Conservation (phyloP, 805 yeast genomes). For the Yarrowia phangngaensis region DNA sequence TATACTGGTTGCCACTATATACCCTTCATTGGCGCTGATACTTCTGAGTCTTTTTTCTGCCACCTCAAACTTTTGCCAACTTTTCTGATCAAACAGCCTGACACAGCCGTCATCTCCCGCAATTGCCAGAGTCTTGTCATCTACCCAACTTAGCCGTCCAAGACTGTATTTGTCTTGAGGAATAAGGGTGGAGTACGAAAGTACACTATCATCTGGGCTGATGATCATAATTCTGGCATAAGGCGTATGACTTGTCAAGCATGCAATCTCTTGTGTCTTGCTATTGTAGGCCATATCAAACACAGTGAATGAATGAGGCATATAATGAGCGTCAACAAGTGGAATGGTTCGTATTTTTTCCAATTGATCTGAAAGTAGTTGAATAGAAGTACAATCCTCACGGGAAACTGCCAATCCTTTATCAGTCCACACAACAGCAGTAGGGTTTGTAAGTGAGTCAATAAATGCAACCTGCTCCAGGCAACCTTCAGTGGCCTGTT, state of each 20-base stretch:
- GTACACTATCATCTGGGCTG: neutral
- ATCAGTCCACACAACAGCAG: conserved; percentile 15
- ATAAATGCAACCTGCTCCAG: conserved; percentile 4
- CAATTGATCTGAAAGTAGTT: neutral
- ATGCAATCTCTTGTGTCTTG: neutral
- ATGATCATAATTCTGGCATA: conserved; percentile 13
- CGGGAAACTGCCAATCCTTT: conserved; percentile 8
- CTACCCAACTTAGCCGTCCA: conserved; percentile 6
- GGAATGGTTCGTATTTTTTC: conserved; percentile 14
- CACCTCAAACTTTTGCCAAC: neutral
- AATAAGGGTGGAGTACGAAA: conserved; percentile 10
- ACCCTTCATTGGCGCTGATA: neutral
- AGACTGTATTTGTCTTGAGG: conserved; percentile 24
- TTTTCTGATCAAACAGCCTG: neutral
- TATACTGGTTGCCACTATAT: conserved; percentile 1
- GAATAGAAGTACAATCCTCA: conserved; percentile 14
- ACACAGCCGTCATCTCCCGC: conserved; percentile 22
- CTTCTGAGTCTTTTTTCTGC: conserved; percentile 3
- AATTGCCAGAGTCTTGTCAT: neutral
- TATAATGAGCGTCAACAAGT: conserved; percentile 7
- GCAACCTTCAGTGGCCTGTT: neutral
- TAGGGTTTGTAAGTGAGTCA: conserved; percentile 10
- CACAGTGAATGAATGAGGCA: conserved; percentile 21
- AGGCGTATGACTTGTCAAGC: conserved; percentile 9
- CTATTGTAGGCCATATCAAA: conserved; percentile 14